phyloP scores from a whole-genome alignment of 2,329 filamentous ascomycete species.

The Catunica adiposa region DNA sequence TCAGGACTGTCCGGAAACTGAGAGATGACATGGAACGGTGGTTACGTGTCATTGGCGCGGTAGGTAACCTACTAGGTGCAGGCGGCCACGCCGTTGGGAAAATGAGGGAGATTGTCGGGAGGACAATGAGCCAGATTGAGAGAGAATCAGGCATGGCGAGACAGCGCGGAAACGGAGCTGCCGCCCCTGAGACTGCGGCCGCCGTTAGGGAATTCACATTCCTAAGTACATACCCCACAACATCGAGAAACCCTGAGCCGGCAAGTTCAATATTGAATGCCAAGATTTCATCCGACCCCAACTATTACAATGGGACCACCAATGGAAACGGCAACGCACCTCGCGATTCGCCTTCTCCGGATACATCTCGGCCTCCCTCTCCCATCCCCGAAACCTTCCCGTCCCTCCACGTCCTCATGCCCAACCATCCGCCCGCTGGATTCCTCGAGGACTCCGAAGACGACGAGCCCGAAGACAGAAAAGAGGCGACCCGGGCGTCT shows the following conservation, averaged over 20 bases:
- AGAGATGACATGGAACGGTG: slow-evolving; percentile 52
- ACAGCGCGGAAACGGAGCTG: too few relatives aligned
- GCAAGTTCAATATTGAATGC: background rate
- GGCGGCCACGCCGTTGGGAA: slow-evolving; percentile 28
- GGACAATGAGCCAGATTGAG: slow-evolving; percentile 36
- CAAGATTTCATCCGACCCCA: background rate
- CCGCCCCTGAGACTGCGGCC: background rate
- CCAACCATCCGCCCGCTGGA: slow-evolving; percentile 4
- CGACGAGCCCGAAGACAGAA: background rate
- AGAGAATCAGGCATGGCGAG: too few relatives aligned
- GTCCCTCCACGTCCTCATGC: slow-evolving; percentile 8
- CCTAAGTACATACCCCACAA: background rate
- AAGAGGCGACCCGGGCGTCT: background rate
- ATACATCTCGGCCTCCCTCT: background rate
- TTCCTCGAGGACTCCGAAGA: slow-evolving; percentile 1
- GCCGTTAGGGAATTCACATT: slow-evolving; percentile 5
- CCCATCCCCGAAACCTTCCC: slow-evolving; percentile 2
- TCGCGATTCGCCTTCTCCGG: background rate
- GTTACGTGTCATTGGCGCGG: slow-evolving; percentile 50
- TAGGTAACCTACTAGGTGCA: slow-evolving; percentile 33
- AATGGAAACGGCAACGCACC: too few relatives aligned
- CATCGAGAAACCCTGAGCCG: background rate
- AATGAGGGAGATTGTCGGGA: slow-evolving; percentile 32
- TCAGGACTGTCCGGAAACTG: slow-evolving; percentile 41
- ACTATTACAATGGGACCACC: too few relatives aligned